Evolutionary conservation across 2,329 filamentous ascomycete species (phyloP).

Genomic region (Microcyclospora pomicola): DNA sequence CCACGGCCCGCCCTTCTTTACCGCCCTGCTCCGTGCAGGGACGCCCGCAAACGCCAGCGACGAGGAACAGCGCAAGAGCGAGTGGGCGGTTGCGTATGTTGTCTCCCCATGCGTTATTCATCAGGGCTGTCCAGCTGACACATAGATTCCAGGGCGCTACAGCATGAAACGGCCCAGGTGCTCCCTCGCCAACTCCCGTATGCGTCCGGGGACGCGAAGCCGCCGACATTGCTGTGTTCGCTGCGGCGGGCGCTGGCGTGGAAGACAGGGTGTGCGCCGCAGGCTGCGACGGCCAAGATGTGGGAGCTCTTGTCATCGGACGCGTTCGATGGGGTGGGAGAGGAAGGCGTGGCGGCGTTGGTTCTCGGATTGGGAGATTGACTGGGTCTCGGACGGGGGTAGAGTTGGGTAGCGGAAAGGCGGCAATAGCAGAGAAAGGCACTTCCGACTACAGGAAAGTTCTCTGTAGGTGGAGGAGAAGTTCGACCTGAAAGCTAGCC

Average conservation of each 20-base stretch:
- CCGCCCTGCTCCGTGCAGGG: conserved; percentile 12
- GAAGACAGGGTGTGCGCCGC: conserved; percentile 8
- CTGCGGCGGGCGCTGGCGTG: conserved; percentile 17
- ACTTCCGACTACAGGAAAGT: too few relatives aligned
- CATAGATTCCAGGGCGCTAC: conserved; percentile 9
- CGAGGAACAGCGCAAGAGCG: neutral
- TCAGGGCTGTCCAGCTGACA: neutral
- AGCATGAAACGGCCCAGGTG: conserved; percentile 14
- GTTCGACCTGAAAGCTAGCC: too few relatives aligned
- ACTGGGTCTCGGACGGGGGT: too few relatives aligned
- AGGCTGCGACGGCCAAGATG: conserved; percentile 16
- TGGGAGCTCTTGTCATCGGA: conserved; percentile 19
- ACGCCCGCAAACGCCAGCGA: neutral
- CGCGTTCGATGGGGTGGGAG: conserved; percentile 14
- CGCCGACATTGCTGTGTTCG: conserved; percentile 16
- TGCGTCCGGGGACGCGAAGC: conserved; percentile 9
- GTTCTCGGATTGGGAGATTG: neutral
- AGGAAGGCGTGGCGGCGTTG: conserved; percentile 11
- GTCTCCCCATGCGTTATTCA: neutral
- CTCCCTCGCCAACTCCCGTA: conserved; percentile 12
- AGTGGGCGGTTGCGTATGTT: conserved; percentile 8
- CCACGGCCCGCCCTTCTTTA: conserved; percentile 18
- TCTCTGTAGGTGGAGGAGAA: too few relatives aligned
- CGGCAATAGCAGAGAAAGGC: too few relatives aligned
- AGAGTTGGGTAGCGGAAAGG: too few relatives aligned